These are phyloP conservation scores for Amauroascus verrucosus DNA, from an alignment of 2,329 filamentous ascomycete species.

Conservation along the genomic window DNA sequence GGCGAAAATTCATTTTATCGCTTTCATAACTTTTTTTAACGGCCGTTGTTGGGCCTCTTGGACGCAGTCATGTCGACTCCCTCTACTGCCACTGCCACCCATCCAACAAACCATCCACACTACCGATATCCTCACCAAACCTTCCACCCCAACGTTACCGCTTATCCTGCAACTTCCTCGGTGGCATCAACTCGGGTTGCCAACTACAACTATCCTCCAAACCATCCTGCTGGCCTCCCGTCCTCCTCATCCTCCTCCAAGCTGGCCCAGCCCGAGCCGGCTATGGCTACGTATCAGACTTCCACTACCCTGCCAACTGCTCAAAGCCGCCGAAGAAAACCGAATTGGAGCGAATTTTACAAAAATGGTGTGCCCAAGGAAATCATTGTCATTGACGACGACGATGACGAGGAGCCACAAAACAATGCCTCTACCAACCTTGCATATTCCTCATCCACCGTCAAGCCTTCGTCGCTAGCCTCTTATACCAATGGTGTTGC, in stretches of 20 bases:
- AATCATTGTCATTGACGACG: conserved; percentile 67
- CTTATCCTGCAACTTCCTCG: conserved; percentile 39
- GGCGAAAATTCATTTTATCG: too few species aligned
- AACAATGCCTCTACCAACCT: conserved; percentile 11
- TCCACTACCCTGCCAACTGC: conserved; percentile 16
- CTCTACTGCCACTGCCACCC: conserved; percentile 62
- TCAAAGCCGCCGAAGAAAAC: conserved; percentile 25
- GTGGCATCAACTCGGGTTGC: conserved; percentile 26
- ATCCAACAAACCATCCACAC: conserved; percentile 57
- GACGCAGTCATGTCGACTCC: conserved; percentile 61
- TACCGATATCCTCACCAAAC: conserved; percentile 52
- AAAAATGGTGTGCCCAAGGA: conserved; percentile 74
- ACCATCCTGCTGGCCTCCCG: conserved; percentile 21
- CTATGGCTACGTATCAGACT: conserved; percentile 12
- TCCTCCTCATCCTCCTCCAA: conserved; percentile 3
- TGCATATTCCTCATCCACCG: background rate
- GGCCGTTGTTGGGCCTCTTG: background rate
- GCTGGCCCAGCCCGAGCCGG: conserved; percentile 1
- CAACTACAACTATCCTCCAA: conserved; percentile 35
- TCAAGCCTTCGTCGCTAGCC: conserved; percentile 2
- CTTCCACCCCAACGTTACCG: conserved; percentile 45
- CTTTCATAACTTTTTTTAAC: too few species aligned
- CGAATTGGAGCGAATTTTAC: conserved; percentile 73
- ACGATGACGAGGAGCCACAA: conserved; percentile 41
- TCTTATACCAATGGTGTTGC: conserved; percentile 19